Percentiles rank a stretch among this genome's conserved stretches.
Conservation (phyloP, 108 stramenopile species). For the Conticribra weissflogii region DNA sequence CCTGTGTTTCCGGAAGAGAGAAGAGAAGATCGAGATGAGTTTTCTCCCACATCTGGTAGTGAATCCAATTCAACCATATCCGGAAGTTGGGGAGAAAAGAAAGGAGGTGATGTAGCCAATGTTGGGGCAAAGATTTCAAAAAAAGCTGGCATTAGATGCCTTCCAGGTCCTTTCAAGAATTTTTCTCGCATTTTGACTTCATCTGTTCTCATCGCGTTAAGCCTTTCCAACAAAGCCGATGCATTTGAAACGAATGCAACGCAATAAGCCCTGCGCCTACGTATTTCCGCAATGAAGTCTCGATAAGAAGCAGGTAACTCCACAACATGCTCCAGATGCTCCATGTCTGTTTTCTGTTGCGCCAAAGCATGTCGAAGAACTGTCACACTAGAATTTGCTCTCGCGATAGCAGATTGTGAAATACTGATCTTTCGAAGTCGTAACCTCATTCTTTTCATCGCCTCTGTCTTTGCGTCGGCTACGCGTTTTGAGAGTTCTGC, state of each 20-base stretch:
- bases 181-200: constrained; percentile 81
- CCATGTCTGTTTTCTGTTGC: constrained; percentile 74
- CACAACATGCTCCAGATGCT: constrained; percentile 78
- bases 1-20: constrained; percentile 16
- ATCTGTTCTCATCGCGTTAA: constrained; percentile 76
- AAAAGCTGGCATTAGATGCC: constrained; percentile 86
- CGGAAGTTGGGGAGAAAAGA: constrained; percentile 82
- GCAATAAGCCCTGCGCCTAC: constrained; percentile 75
- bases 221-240: constrained; percentile 70
- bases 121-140: constrained; percentile 88
- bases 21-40: constrained; percentile 18
- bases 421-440: constrained; percentile 80
- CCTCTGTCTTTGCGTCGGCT: constrained; percentile 71
- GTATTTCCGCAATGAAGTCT: constrained; percentile 70
- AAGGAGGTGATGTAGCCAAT: constrained; percentile 79
- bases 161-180: constrained; percentile 78
- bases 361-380: constrained; percentile 71
- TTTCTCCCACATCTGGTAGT: constrained; percentile 69
- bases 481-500: constrained; percentile 66
- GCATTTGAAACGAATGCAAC: constrained; percentile 70
- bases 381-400: constrained; percentile 64
- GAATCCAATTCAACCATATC: constrained; percentile 74
- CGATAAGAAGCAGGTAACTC: constrained; percentile 73
- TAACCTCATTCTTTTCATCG: constrained; percentile 81
- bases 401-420: constrained; percentile 78